Base-by-base conservation (phyloP, 2,329 filamentous ascomycete genomes). In the Ceratocystis diversiconidia region DNA sequence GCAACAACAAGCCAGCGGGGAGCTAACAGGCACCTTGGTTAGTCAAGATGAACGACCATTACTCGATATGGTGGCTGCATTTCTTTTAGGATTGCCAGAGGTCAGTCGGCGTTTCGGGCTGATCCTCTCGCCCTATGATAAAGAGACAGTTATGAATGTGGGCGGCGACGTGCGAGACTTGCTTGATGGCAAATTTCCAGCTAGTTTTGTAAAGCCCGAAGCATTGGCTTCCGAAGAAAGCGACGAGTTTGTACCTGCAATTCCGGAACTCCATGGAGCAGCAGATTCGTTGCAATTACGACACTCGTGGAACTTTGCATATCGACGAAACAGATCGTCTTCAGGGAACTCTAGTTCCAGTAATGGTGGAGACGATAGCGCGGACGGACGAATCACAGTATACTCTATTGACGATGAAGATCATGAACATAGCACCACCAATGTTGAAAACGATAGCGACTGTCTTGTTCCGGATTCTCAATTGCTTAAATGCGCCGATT, bases 121-220 rank as follows among this genome's bases (percentile, higher is more conserved):
- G 36, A 44, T 59, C 10, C 52, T 64, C 36, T 44, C 63, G 17
- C 15, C 17, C 19, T 22, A 57, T 36, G 63, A 64, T 5, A 28
- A 46, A 32, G 50, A 36, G n/a, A 63, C 15, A 1, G 65, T 66
- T 12, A 43, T 22, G 17, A 55, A 66, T 61, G 62, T 55, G 1
- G 61, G 63, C 17, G 65, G 65, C 12, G 65, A 66, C 61, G 65
- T 62, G 28, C 12, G 41, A 19, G 65, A 66, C 50, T 32, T 66
- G 36, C n/a, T 65, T 5, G 30, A 32, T 22, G 66, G 66, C 1
- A 36, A 62, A 46, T 48, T 41, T 25, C 66, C 66, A 19, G 63
- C 57, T 17, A 67, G 66, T 52, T 62, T 65, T 12, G 63, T 65
- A n/a, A 59, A 62, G 17, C 30, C 63, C 10, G n/a, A 60, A 17